Base-by-base conservation (phyloP, 768 basidiomycete species). In the Floccularia luteovirens region DNA sequence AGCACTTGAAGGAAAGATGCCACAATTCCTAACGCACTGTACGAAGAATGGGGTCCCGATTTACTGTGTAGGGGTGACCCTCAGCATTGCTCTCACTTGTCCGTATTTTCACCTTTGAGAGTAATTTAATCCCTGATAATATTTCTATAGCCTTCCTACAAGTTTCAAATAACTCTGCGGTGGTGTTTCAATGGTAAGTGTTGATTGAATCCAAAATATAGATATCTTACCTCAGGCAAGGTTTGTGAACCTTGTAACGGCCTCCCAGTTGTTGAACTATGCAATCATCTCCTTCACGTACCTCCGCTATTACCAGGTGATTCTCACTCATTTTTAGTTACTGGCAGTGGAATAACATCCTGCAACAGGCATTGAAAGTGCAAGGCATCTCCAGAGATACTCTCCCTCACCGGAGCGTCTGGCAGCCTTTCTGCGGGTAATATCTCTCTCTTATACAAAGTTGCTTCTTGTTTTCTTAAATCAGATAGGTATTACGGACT, bases 1-100 rank as follows among this genome's bases (percentile, higher is more conserved):
- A 17, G 79, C 79, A 17, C 63, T 82, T 27, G 74, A 77, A 46
- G 73, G 76, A 7, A 79, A 79, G 53, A 70, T 71, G 12, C 80
- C 80, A 0, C 59, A 48, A 24, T 49, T 75, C 43, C 66, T 85
- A 50, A 64, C 66, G 24, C 64, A 61, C 28, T 76, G 79, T 50
- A 77, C 72, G 32, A 57, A 59, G 30, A 60, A 56, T 41, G 80
- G 80, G 21, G 75, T 80, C 7, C 82, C 82, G 0, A 56, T 79
- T 13, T 77, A 63, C 47, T 74, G 73, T 22, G 70, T 79, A 8
- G 54, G 57, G 2, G 48, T 69, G 3, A 64, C 70, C 2, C 57
- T 74, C 31, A 57, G 48, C 12, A 52, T 72, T 38, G 50, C 69
- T 3, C 46, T 63, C 16, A 45, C 67, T 14, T 53, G 67, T 70